Evolutionary conservation across 768 basidiomycete genomes (phyloP).

Genomic region (Podaxis mareebaensis): DNA sequence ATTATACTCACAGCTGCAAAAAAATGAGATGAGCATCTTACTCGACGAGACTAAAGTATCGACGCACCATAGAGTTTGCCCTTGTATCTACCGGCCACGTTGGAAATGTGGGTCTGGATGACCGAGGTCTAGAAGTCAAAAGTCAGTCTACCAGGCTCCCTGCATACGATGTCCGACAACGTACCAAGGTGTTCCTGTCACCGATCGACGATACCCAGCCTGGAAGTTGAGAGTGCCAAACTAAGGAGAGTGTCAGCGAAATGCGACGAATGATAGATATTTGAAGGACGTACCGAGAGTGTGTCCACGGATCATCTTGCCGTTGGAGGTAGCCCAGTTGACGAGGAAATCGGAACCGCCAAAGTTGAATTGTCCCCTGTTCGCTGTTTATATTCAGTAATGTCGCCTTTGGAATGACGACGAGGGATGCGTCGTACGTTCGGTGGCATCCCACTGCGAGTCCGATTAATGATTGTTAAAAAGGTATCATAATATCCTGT

Average conservation of each 20-base stretch:
- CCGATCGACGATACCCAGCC: conserved; percentile 35
- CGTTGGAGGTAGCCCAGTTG: conserved; percentile 40
- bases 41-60: neutral
- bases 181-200: conserved; percentile 32
- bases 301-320: conserved; percentile 43
- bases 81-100: conserved; percentile 40
- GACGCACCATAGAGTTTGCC: conserved; percentile 37
- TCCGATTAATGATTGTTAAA: neutral
- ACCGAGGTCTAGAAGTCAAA: conserved; percentile 27
- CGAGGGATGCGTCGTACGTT: conserved; percentile 22
- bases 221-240: conserved; percentile 41
- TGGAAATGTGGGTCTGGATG: conserved; percentile 40
- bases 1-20: conserved; percentile 19
- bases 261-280: conserved; percentile 26
- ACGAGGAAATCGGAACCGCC: conserved; percentile 34
- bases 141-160: neutral
- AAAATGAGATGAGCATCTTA: neutral
- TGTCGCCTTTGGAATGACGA: neutral
- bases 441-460: conserved; percentile 38
- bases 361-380: conserved; percentile 34
- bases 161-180: neutral
- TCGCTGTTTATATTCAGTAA: conserved; percentile 16
- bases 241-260: conserved; percentile 20
- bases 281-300: conserved; percentile 29
- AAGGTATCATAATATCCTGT: neutral